Evolutionary conservation across 441 rosid genomes (phyloP), one percentile per base, ranked within the genome.

Genomic region (Corymbia calophylla): DNA sequence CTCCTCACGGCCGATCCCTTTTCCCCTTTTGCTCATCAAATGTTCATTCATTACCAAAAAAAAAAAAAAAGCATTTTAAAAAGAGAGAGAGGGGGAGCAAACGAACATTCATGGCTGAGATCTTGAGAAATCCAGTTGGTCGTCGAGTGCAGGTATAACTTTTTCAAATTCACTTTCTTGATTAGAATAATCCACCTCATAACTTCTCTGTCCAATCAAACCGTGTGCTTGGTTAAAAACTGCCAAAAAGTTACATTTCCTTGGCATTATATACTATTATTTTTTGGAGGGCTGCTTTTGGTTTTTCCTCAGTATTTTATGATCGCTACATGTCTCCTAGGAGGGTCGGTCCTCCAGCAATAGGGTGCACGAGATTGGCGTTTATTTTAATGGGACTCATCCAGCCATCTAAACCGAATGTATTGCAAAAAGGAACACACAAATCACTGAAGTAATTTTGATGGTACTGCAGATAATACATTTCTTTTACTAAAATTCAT

Each of bases 291-390:
- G 48, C 5, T 19, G 48, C 39, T 31, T 54, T 53, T 51, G 48
- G 48, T 54, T 86, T 55, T 86, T 19, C 12, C 87, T 86, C 47
- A 68, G 39, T 73, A 77, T 53, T 51, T 66, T 27, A n/a, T 44
- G 11, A 27, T 39, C 32, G 5, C 25, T 27, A 16, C 77, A 25
- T 64, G 17, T 56, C 70, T 21, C 7, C 31, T 32, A 3, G 19
- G 44, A 62, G 89, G 95, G 94, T 91, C 94, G 95, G 94, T 91
- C 94, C 93, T 32, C 91, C 70, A 66, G 89, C 64, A 80, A 92
- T 86, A 88, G 92, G 92, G 91, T 90, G 92, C 95, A 93, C 92
- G 93, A 92, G 91, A 92, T 93, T 92, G 94, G 94, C 92, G 91
- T 89, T 86, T 89, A 23, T 77, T 44, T 77, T 44, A 23, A 44